Evolutionary conservation across 116 monocot species (phyloP), one percentile per base, ranked within the genome.

Genomic region (Posidonia oceanica): DNA sequence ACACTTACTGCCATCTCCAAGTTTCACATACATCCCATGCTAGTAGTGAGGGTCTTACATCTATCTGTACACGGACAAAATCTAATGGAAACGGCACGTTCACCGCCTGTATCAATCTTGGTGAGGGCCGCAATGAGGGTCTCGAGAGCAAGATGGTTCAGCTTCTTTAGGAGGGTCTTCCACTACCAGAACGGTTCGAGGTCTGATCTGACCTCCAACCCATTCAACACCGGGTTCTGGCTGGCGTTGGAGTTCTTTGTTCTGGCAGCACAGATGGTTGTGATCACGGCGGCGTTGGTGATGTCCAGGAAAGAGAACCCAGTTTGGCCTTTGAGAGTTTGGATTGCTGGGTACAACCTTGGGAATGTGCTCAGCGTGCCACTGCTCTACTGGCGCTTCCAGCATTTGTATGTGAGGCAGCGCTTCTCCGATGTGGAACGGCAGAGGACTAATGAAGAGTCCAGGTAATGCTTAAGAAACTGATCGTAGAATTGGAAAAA

Each of bases 101-200:
- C 75, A 56, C 42, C 39, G 38, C 69, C 53, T 56, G 66, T 51
- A 15, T 70, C 81, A 14, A 42, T 82, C 39, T 18, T 85, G 69
- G 52, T 80, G 71, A 77, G 91, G 42, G 36, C 61, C 21, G 86
- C 72, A 39, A 56, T 76, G 82, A 76, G 81, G 72, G 60, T 85
- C 3, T 84, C 95, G 2, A 76, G 95, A 51, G 79, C 95, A 16
- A 71, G 95, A 54, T 96, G 91, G 91, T 91, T 84, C 77, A 71
- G 80, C 63, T 88, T 96, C 77, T 61, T 88, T 75, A 73, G 88
- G 56, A 69, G 80, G 68, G 88, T 88, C 38, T 91, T 86, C 73
- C 79, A 75, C 41, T 91, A 96, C 75, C 95, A 91, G 70, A 91
- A 91, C 59, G 91, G 91, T 3, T 8, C 36, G 16, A 68, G 91